These are phyloP conservation scores for Populus trichocarpa DNA, from an alignment of 441 rosid genomes.

Conservation along the genomic window DNA sequence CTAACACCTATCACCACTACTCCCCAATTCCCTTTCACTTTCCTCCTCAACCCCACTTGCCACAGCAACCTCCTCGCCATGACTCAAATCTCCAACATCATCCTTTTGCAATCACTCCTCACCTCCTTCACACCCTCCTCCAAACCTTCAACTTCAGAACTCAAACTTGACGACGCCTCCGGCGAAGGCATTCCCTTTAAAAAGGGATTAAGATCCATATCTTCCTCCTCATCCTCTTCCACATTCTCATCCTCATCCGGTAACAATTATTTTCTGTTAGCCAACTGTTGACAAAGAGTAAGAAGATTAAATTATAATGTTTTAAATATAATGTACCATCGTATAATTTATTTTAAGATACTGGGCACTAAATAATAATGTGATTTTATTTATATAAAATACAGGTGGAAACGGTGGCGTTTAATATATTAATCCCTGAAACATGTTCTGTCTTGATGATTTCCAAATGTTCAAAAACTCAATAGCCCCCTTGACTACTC, in stretches of 20 bases:
- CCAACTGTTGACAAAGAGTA: too few species aligned
- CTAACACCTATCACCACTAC: constrained; percentile 2
- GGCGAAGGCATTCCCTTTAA: constrained; percentile 67
- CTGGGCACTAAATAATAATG: too few species aligned
- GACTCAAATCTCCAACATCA: constrained; percentile 38
- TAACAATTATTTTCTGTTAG: neutral
- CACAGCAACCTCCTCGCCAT: constrained; percentile 42
- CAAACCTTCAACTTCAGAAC: constrained; percentile 67
- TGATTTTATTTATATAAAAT: too few species aligned
- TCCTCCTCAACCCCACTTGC: constrained; percentile 27
- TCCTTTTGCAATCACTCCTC: constrained; percentile 19
- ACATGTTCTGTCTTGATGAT: too few species aligned
- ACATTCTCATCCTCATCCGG: constrained; percentile 24
- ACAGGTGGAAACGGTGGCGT: too few species aligned
- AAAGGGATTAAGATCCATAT: constrained; percentile 80
- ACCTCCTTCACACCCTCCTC: constrained; percentile 32
- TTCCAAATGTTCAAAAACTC: too few species aligned
- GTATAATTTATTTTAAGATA: too few species aligned
- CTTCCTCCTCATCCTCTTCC: constrained; percentile 71
- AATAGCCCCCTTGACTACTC: too few species aligned
- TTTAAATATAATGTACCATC: too few species aligned
- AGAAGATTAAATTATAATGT: too few species aligned
- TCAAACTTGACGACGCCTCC: constrained; percentile 84
- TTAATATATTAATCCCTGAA: too few species aligned
- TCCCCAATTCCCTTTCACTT: constrained; percentile 18